Percentiles rank a stretch among this genome's conserved stretches.
Evolutionary conservation across 441 rosid genomes (phyloP).

Genomic region (Jatropha podagrica): DNA sequence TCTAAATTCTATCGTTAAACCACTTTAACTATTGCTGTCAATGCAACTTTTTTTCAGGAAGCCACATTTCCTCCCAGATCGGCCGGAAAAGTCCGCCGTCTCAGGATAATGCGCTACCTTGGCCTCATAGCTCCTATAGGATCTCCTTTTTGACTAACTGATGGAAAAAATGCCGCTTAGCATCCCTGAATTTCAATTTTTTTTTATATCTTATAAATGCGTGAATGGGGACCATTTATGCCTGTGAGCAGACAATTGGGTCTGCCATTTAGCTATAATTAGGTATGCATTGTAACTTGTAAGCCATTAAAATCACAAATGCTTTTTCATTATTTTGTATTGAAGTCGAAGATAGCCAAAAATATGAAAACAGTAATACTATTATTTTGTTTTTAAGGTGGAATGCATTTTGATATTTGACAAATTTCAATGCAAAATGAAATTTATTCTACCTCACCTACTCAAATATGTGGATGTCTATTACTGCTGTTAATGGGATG

Average conservation of each 20-base stretch:
- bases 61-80: conserved; percentile 23
- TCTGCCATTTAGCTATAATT: conserved; percentile 1
- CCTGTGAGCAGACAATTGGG: not conserved
- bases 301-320: not conserved
- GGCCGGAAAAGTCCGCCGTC: conserved; percentile 26
- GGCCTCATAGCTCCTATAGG: conserved; percentile 44
- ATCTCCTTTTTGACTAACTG: conserved; percentile 29
- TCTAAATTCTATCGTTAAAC: not conserved
- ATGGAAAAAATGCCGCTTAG: not conserved
- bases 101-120: conserved; percentile 43
- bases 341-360: not conserved
- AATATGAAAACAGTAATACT: too few relatives aligned
- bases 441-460: too few relatives aligned
- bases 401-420: too few relatives aligned
- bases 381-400: too few relatives aligned
- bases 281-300: not conserved
- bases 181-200: not conserved
- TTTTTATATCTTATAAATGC: not conserved
- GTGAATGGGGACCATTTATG: not conserved
- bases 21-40: not conserved
- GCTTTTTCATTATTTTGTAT: not conserved
- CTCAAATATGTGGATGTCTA: too few relatives aligned
- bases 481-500: too few relatives aligned
- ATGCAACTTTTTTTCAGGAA: conserved; percentile 28
- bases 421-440: too few relatives aligned